Base-by-base conservation (phyloP, 331 rosid species). In the Prunus yedoensis region DNA sequence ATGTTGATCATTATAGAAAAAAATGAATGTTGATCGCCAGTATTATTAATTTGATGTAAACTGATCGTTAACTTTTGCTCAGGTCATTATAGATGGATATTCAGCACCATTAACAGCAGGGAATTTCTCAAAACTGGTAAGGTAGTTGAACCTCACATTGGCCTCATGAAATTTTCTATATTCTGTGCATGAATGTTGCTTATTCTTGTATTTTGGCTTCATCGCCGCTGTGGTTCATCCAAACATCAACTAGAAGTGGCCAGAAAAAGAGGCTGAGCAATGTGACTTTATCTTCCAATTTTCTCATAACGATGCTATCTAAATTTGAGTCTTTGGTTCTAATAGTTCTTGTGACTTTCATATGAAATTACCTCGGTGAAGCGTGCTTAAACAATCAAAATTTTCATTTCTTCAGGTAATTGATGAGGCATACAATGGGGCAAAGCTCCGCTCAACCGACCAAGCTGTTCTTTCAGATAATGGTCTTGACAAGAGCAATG, bases 81-180 rank as follows among this genome's bases (percentile, higher is more conserved):
- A 94, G 98, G 87, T 94, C 77, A 87, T 90, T 58, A 45, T 93
- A 74, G 97, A 94, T 79, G 97, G 98, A 77, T 94, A 85, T 76
- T 91, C 98, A 79, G 91, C 98, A 72, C 98, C 98, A 49, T 80
- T 94, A 77, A 91, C 98, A 16, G 89, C 96, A 1, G 98, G 98
- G 66, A 94, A 91, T 83, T 91, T 94, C 0, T 90, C 95, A 81
- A 94, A 94, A 89, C 95, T 89, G 98, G 98, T 94, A 91, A 94
- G 97, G 95, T 88, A 89, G 90, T 89, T 87, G 81, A 87, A 77
- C 86, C 81, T 77, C 73, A 63, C 83, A 83, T 82, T 59, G 79
- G 74, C 83, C 79, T 80, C 64, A 17, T 73, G 54, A 52, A 63
- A 35, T 63, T 53, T 11, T 17, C 45, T 32, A 47, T 56, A 45